phyloP scores from a whole-genome alignment of 2,329 filamentous ascomycete species.

The Hymenotorrendiella dingleyae region DNA sequence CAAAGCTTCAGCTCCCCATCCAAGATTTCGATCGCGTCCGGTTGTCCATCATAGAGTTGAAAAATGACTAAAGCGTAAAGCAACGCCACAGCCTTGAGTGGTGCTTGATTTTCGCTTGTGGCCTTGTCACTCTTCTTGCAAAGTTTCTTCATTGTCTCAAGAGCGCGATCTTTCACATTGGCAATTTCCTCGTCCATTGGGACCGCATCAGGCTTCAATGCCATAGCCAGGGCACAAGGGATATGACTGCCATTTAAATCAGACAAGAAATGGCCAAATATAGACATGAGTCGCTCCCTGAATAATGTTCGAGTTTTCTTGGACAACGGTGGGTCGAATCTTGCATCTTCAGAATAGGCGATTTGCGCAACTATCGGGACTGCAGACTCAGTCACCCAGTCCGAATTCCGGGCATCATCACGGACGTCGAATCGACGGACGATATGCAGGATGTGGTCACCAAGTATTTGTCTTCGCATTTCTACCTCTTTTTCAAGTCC shows the following conservation, averaged over 20 bases:
- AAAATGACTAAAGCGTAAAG: slow-evolving; percentile 80
- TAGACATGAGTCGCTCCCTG: slow-evolving; percentile 50
- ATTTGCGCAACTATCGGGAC: slow-evolving; percentile 40
- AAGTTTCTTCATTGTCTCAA: slow-evolving; percentile 47
- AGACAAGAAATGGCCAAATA: slow-evolving; percentile 52
- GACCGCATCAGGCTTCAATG: slow-evolving; percentile 34
- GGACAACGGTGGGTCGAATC: slow-evolving; percentile 40
- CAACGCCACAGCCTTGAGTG: slow-evolving; percentile 62
- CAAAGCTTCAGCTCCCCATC: slow-evolving; percentile 77
- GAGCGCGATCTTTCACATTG: slow-evolving; percentile 45
- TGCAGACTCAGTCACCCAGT: slow-evolving; percentile 23
- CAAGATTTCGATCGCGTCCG: slow-evolving; percentile 76
- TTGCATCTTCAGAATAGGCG: slow-evolving; percentile 44
- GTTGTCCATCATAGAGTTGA: slow-evolving; percentile 84
- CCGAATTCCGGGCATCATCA: slow-evolving; percentile 13
- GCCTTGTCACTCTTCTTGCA: slow-evolving; percentile 37
- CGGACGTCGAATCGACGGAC: slow-evolving; percentile 24
- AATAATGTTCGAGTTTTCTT: slow-evolving; percentile 50
- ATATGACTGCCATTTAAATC: slow-evolving; percentile 46
- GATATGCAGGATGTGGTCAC: slow-evolving; percentile 28
- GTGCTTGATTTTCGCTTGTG: slow-evolving; percentile 26
- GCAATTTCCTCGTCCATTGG: slow-evolving; percentile 51
- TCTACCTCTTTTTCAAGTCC: slow-evolving; percentile 25
- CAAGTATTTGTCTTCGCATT: slow-evolving; percentile 27
- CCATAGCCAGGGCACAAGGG: slow-evolving; percentile 24